Percentiles rank a stretch among this genome's conserved stretches.
phyloP scores from a whole-genome alignment of 2,329 filamentous ascomycete species.

The Scytalidium lignicola region DNA sequence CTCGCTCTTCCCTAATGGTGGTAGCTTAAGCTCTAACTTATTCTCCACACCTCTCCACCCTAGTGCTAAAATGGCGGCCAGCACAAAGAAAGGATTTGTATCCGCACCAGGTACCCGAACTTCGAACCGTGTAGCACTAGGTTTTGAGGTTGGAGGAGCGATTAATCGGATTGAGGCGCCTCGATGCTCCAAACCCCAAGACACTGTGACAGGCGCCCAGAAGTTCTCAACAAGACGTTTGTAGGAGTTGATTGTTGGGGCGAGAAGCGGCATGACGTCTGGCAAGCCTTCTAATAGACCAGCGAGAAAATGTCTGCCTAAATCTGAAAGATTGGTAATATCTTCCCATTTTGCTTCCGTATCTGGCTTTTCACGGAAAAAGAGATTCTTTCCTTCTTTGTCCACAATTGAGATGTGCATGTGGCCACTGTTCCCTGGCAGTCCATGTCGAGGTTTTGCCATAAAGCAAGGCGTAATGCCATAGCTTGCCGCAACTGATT shows the following conservation, averaged over 20 bases:
- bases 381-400: slow-evolving; percentile 74
- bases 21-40: slow-evolving; percentile 76
- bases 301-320: slow-evolving; percentile 89
- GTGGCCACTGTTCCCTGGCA: slow-evolving; percentile 93
- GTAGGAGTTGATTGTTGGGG: slow-evolving; percentile 95
- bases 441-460: slow-evolving; percentile 88
- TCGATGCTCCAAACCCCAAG: slow-evolving; percentile 93
- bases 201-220: slow-evolving; percentile 96
- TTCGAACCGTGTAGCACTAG: slow-evolving; percentile 86
- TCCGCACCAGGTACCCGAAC: slow-evolving; percentile 93
- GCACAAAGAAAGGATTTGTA: slow-evolving; percentile 80
- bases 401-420: slow-evolving; percentile 91
- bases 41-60: slow-evolving; percentile 91
- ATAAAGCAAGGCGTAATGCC: slow-evolving; percentile 97
- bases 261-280: slow-evolving; percentile 91
- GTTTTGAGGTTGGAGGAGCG: slow-evolving; percentile 76
- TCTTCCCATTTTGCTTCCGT: slow-evolving; percentile 68
- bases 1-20: slow-evolving; percentile 80
- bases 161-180: slow-evolving; percentile 89
- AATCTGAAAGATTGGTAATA: slow-evolving; percentile 73
- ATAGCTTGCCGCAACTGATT: slow-evolving; percentile 79
- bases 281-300: slow-evolving; percentile 84
- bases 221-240: slow-evolving; percentile 98
- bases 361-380: slow-evolving; percentile 69
- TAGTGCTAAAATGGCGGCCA: slow-evolving; percentile 79